phyloP scores from a whole-genome alignment of 2,329 filamentous ascomycete species.

The Dactylellina parvicollis region DNA sequence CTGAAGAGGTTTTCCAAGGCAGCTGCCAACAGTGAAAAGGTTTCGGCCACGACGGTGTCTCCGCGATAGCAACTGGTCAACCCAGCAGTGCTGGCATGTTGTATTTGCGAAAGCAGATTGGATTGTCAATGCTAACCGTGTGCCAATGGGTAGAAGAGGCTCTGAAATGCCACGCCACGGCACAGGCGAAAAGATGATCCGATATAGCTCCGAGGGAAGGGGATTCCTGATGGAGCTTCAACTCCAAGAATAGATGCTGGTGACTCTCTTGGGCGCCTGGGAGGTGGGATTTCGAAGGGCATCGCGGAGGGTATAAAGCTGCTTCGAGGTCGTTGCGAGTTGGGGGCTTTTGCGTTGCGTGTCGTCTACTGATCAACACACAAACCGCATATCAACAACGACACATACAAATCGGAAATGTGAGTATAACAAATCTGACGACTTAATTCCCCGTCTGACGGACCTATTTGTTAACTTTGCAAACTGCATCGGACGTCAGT shows the following conservation, averaged over 20 bases:
- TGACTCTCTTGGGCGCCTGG: not conserved
- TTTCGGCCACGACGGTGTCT: not conserved
- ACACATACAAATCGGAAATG: conserved; percentile 1
- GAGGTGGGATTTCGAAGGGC: not conserved
- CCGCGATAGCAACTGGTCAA: not conserved
- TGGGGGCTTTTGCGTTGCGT: conserved; percentile 32
- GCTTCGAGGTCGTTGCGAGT: not conserved
- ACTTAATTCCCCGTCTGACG: not conserved
- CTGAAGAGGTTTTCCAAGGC: conserved; percentile 5
- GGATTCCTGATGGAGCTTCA: conserved; percentile 12
- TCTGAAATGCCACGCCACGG: conserved; percentile 17
- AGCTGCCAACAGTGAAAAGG: conserved; percentile 3
- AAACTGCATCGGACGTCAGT: conserved; percentile 1
- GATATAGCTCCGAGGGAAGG: conserved; percentile 34
- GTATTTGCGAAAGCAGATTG: conserved; percentile 18
- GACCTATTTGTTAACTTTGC: conserved; percentile 2
- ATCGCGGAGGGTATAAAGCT: not conserved
- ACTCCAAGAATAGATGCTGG: conserved; percentile 14
- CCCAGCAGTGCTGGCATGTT: conserved; percentile 8
- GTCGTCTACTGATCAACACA: conserved; percentile 53
- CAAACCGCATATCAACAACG: conserved; percentile 28
- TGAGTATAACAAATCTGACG: conserved; percentile 1
- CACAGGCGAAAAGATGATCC: conserved; percentile 38
- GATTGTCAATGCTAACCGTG: too few species aligned
- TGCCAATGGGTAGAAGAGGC: not conserved